Evolutionary conservation across 768 basidiomycete genomes (phyloP).

Genomic region (Hebeloma cylindrosporum): DNA sequence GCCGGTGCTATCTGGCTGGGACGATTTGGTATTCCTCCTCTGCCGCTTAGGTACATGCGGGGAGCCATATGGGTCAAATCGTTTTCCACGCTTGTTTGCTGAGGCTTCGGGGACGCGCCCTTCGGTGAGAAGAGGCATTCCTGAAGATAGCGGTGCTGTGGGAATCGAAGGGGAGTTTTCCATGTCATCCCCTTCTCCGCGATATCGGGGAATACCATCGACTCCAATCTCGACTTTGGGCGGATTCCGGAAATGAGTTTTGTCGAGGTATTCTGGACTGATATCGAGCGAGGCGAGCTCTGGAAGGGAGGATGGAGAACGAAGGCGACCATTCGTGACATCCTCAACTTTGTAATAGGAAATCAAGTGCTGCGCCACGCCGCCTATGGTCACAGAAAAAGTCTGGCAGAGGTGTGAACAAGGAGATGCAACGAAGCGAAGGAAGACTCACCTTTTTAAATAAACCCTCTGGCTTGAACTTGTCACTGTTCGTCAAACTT

Average conservation of each 20-base stretch:
- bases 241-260: conserved; percentile 88
- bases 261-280: conserved; percentile 83
- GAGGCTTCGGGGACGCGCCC: conserved; percentile 39
- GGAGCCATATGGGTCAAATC: conserved; percentile 43
- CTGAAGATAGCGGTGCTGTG: conserved; percentile 39
- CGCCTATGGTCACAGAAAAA: conserved; percentile 83
- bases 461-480: conserved; percentile 90
- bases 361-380: conserved; percentile 88
- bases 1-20: conserved; percentile 17
- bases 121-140: conserved; percentile 49
- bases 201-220: conserved; percentile 81
- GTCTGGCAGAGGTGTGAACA: conserved; percentile 51
- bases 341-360: conserved; percentile 95
- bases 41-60: conserved; percentile 33
- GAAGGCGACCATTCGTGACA: conserved; percentile 83
- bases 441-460: conserved; percentile 86
- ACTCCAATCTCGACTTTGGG: conserved; percentile 84
- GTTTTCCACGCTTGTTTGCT: conserved; percentile 38
- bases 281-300: conserved; percentile 88
- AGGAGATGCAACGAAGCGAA: conserved; percentile 5
- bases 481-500: conserved; percentile 89
- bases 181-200: conserved; percentile 78
- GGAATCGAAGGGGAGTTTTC: conserved; percentile 44
- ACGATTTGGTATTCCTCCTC: conserved; percentile 34
- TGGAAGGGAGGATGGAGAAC: conserved; percentile 83